Percentiles rank a stretch among this genome's conserved stretches.
phyloP scores from a whole-genome alignment of 2,329 filamentous ascomycete species.

The Orbilia oligospora region DNA sequence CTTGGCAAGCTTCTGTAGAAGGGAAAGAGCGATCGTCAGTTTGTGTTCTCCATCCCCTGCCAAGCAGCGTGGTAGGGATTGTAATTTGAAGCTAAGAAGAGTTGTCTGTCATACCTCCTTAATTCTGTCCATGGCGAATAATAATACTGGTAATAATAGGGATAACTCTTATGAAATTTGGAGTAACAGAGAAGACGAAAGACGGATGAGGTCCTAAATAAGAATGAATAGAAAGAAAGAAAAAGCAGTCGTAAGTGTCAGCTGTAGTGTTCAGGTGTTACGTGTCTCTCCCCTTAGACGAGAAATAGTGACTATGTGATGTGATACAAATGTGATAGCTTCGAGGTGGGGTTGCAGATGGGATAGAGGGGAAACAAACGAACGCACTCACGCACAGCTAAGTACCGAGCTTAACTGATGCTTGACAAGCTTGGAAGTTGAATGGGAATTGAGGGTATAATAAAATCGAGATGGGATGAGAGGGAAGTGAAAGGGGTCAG shows the following conservation, averaged over 20 bases:
- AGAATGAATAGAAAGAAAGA: conserved; percentile 8
- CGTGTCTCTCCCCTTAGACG: conserved; percentile 6
- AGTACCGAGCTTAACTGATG: not conserved
- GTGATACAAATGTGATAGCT: conserved; percentile 31
- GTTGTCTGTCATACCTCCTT: conserved; percentile 61
- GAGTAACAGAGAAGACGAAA: not conserved
- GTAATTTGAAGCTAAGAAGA: not conserved
- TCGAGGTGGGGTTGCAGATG: conserved; percentile 43
- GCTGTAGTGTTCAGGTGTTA: conserved; percentile 44
- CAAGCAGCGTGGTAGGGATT: conserved; percentile 66
- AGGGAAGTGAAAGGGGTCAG: conserved; percentile 9
- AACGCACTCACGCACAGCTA: conserved; percentile 2
- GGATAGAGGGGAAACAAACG: conserved; percentile 40
- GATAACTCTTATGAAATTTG: not conserved
- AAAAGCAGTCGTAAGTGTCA: conserved; percentile 53
- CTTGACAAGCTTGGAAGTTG: conserved; percentile 8
- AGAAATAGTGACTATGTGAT: conserved; percentile 20
- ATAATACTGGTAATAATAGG: not conserved
- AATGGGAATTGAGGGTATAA: not conserved
- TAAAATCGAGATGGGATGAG: conserved; percentile 2
- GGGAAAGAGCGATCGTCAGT: not conserved
- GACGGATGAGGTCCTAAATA: conserved; percentile 3
- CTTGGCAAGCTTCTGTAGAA: conserved; percentile 85
- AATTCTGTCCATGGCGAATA: conserved; percentile 65
- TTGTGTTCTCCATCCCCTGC: not conserved